Evolutionary conservation across 306 rosid genomes (phyloP).

Genomic region (Trifolium subterraneum): DNA sequence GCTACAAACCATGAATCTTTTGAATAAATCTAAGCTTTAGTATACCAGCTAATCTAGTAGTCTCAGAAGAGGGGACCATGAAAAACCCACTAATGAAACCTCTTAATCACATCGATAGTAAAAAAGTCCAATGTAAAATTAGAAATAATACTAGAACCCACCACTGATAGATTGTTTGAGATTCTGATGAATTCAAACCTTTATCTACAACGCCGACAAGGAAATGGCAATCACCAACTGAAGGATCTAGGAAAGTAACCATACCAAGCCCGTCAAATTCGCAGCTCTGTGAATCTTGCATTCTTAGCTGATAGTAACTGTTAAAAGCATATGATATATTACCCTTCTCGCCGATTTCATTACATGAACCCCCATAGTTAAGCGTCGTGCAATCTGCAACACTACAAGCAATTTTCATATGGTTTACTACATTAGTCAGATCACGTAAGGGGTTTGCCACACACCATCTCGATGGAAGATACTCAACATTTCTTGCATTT

Average conservation of each 20-base stretch:
- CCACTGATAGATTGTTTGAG: conserved; percentile 38
- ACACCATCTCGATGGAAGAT: conserved; percentile 96
- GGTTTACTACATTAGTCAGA: conserved; percentile 63
- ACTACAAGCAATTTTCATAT: conserved; percentile 78
- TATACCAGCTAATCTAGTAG: conserved; percentile 47
- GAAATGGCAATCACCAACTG: conserved; percentile 82
- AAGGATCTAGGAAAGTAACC: conserved; percentile 85
- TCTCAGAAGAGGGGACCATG: conserved; percentile 56
- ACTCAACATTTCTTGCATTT: conserved; percentile 78
- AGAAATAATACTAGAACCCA: conserved; percentile 49
- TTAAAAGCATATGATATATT: conserved; percentile 93
- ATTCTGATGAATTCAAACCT: conserved; percentile 52
- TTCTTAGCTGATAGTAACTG: conserved; percentile 89
- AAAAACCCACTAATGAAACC: conserved; percentile 63
- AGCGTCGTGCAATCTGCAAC: conserved; percentile 94
- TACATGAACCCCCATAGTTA: conserved; percentile 90
- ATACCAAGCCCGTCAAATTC: conserved; percentile 88
- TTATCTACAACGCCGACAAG: conserved; percentile 79
- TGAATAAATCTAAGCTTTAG: conserved; percentile 45
- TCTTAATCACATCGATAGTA: conserved; percentile 45
- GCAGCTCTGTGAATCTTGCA: conserved; percentile 82
- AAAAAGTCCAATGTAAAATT: conserved; percentile 48
- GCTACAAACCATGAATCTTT: conserved; percentile 48
- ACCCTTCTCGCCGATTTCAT: conserved; percentile 84
- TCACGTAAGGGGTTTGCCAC: conserved; percentile 76